A percentile compares a stretch with the other conserved stretches of the same genome.
These are phyloP conservation scores for Solanum stenotomum DNA, from an alignment of 257 asterid genomes.

Conservation along the genomic window DNA sequence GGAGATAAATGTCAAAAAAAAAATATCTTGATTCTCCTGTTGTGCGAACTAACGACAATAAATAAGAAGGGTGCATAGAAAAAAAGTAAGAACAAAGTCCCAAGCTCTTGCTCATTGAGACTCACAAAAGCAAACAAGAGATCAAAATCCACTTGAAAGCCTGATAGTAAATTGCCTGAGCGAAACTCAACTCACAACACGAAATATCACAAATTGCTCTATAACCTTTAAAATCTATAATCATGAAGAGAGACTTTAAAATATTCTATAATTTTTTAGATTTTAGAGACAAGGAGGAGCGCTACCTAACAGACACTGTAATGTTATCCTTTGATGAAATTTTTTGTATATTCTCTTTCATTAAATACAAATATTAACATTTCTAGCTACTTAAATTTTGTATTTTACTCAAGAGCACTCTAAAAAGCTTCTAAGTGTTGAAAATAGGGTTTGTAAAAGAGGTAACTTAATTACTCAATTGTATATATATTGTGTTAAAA, in stretches of 20 bases:
- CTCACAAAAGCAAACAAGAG: not conserved
- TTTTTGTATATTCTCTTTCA: not conserved
- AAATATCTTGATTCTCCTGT: not conserved
- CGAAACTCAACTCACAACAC: not conserved
- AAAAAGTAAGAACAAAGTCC: not conserved
- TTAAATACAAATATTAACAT: not conserved
- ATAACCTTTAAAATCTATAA: not conserved
- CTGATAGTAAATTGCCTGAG: not conserved
- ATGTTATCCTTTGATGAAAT: not conserved
- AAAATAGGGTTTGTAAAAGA: not conserved
- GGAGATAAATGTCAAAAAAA: not conserved
- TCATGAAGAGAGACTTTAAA: not conserved
- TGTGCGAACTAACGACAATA: not conserved
- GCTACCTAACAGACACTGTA: not conserved
- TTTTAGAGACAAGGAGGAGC: not conserved
- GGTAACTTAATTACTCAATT: not conserved
- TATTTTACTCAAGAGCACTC: not conserved
- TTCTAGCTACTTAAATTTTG: not conserved
- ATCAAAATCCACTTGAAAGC: not conserved
- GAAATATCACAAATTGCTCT: not conserved
- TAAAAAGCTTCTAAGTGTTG: not conserved
- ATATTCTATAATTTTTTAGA: not conserved
- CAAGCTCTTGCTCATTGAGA: not conserved
- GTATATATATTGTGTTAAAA: not conserved
- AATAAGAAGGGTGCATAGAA: not conserved